Evolutionary conservation across 768 basidiomycete species (phyloP).

Genomic region (Kwoniella botswanensis): DNA sequence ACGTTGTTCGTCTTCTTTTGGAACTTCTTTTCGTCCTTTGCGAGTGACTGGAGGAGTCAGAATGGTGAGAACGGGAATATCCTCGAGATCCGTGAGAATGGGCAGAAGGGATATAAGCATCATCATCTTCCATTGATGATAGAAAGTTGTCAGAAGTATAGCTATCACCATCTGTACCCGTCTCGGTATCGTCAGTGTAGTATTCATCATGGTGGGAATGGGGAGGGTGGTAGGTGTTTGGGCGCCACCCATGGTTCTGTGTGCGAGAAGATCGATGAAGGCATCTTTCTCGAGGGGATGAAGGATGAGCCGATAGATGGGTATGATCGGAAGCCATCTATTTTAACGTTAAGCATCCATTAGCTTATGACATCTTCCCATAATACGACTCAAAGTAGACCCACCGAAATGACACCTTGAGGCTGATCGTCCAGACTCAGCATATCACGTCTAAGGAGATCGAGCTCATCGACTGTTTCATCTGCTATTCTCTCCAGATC

Average conservation of each 20-base stretch:
- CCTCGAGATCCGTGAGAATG: not conserved
- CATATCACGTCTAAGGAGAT: slow-evolving; percentile 1
- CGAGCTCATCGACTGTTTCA: slow-evolving; percentile 7
- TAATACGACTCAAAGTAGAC: not conserved
- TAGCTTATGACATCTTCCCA: too few relatives aligned
- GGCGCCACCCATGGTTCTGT: too few relatives aligned
- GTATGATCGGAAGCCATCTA: not conserved
- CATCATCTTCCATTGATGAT: not conserved
- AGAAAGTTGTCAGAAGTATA: not conserved
- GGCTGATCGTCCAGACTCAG: not conserved
- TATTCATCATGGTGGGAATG: not conserved
- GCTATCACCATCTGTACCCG: not conserved
- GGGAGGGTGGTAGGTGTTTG: not conserved
- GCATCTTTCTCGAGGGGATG: not conserved
- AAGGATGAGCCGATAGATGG: not conserved
- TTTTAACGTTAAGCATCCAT: too few relatives aligned
- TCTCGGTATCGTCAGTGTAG: not conserved
- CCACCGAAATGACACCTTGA: not conserved
- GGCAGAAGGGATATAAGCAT: not conserved
- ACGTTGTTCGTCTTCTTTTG: not conserved
- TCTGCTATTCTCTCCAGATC: slow-evolving; percentile 12
- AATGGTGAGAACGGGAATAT: not conserved
- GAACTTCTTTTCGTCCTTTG: not conserved
- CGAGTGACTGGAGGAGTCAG: not conserved
- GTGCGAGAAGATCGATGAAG: too few relatives aligned